Evolutionary conservation across 2,329 filamentous ascomycete genomes (phyloP).

Genomic region (Fusarium kyushuense): DNA sequence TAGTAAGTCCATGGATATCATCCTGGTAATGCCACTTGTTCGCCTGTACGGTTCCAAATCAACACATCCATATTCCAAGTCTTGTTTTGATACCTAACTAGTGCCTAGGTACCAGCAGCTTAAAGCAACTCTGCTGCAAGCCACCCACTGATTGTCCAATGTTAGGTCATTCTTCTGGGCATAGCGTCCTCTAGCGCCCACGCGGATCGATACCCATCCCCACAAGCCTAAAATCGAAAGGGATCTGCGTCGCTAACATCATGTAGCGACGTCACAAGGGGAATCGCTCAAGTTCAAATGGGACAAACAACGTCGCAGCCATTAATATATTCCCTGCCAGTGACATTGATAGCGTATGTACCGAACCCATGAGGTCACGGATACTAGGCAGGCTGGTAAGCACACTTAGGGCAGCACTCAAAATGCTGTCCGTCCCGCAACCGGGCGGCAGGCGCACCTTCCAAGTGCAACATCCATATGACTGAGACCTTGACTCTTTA

Average conservation of each 20-base stretch:
- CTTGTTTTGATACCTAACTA: conserved; percentile 15
- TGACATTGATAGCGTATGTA: not conserved
- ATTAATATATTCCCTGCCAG: conserved; percentile 1
- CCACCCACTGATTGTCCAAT: conserved; percentile 9
- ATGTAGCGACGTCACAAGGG: conserved; percentile 44
- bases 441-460: conserved; percentile 8
- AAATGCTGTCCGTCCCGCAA: not conserved
- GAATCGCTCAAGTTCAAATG: conserved; percentile 11
- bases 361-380: conserved; percentile 32
- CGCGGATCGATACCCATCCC: conserved; percentile 30
- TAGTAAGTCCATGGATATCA: conserved; percentile 3
- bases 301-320: conserved; percentile 29
- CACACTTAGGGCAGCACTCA: conserved; percentile 9
- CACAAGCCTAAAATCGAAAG: conserved; percentile 12
- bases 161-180: conserved; percentile 15
- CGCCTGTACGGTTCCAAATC: not conserved
- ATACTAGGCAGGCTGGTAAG: not conserved
- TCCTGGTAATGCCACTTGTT: conserved; percentile 9
- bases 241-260: conserved; percentile 40
- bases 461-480: conserved; percentile 4
- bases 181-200: conserved; percentile 36
- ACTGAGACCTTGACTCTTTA: conserved; percentile 21
- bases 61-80: conserved; percentile 1
- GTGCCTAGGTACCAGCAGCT: too few species aligned
- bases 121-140: conserved; percentile 20